Evolutionary conservation across 2,329 filamentous ascomycete species (phyloP), one percentile per base, ranked within the genome.

Genomic region (Penicillium sp.): DNA sequence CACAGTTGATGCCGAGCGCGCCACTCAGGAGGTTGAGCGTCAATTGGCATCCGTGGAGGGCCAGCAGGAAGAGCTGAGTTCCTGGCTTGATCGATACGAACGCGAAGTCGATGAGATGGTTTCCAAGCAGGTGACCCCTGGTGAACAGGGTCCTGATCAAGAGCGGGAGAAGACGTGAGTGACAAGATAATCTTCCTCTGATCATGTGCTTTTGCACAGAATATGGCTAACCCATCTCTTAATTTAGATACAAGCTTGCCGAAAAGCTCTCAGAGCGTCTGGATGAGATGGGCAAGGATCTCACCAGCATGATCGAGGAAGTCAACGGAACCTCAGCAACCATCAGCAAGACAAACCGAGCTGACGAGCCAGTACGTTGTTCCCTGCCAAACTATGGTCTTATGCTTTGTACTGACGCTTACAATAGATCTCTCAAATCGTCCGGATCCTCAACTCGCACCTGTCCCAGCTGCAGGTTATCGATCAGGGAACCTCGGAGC

Each of bases 301-400:
- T 99, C 63, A 88, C 87, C 50, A 94, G 92, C 78, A 98, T 99
- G 92, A 96, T 99, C 68, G 93, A 96, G 73, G 95, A 98, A 77
- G 96, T 99, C 73, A 99, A 99, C 74, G 87, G 89, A 67, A 94
- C 96, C 62, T 95, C 91, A n/a, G 85, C 90, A 55, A 92, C 88
- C 24, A 80, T 99, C 65, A 94, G 87, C 83, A 96, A 96, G 83
- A 92, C 90, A 59, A 89, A 85, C 77, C 96, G 96, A 77, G 86
- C 91, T 31, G 91, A 95, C 74, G 91, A 95, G 77, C 91, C 91
- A 66, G 91, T 95, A 84, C 78, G 88, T 84, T 19, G 11, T 36
- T 69, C 73, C 59, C 64, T 69, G 47, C 6, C 7, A 19, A 41
- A 27, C 7, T 9, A 54, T 22, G 24, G 9, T 14, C 13, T 37